Conservation (phyloP, 441 rosid genomes). For the Syzygium syzygioides region DNA sequence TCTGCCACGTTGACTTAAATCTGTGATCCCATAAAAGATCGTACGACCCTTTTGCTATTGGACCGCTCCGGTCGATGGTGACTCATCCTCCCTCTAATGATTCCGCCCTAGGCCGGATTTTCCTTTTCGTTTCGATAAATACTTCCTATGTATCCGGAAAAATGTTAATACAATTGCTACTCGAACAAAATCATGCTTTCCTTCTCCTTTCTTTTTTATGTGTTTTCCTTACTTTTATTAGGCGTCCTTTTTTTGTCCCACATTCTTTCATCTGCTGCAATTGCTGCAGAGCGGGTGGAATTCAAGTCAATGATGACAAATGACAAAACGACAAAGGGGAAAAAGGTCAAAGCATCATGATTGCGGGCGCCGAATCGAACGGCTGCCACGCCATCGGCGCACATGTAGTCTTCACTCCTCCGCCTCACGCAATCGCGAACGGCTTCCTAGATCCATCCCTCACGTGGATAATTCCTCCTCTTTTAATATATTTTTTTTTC, state of each 20-base stretch:
- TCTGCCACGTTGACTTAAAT: no score
- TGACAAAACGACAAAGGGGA: background rate
- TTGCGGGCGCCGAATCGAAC: background rate
- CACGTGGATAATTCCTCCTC: background rate
- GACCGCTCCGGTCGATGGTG: no score
- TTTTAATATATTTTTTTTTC: background rate
- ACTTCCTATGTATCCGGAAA: background rate
- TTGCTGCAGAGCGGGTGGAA: background rate
- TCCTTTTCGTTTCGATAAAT: background rate
- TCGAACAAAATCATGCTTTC: background rate
- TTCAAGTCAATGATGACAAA: background rate
- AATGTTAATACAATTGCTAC: background rate
- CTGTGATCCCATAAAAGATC: background rate
- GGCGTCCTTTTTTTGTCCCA: background rate
- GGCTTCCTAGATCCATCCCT: background rate
- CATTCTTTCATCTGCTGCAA: background rate
- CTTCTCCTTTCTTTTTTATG: no score
- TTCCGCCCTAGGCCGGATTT: accelerated
- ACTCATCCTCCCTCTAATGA: background rate
- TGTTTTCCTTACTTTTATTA: no score
- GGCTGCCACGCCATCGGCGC: background rate
- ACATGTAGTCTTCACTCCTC: background rate
- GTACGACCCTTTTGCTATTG: no score
- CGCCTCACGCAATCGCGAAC: background rate
- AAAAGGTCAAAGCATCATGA: background rate